Conservation (phyloP, 257 asterid species). For the Leonotis leonurus region DNA sequence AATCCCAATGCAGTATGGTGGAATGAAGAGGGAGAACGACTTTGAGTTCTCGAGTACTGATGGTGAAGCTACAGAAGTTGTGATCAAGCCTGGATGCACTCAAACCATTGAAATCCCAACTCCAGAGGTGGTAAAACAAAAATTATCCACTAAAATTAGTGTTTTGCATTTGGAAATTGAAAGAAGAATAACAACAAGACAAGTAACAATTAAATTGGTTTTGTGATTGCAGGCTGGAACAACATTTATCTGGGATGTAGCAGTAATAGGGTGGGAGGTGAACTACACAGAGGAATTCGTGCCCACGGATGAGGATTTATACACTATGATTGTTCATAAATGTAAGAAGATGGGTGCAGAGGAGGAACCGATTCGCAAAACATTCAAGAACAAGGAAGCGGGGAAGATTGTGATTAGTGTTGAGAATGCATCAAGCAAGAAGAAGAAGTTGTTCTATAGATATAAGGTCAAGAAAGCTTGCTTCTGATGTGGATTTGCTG, state of each 20-base stretch:
- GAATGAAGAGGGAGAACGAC: conserved; percentile 54
- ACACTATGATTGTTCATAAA: conserved; percentile 61
- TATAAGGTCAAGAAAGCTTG: conserved; percentile 51
- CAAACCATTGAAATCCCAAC: conserved; percentile 56
- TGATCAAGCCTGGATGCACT: conserved; percentile 59
- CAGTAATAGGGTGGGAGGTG: conserved; percentile 66
- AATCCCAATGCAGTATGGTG: conserved; percentile 68
- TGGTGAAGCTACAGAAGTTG: conserved; percentile 40
- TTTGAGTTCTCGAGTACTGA: conserved; percentile 43
- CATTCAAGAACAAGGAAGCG: conserved; percentile 60
- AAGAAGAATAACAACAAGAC: too few relatives aligned
- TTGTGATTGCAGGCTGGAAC: conserved; percentile 46
- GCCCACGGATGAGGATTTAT: conserved; percentile 52
- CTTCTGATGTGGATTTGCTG: conserved; percentile 25
- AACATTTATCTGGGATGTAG: conserved; percentile 60
- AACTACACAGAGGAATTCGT: conserved; percentile 66
- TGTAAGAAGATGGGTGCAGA: conserved; percentile 46
- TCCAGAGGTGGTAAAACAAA: conserved; percentile 79
- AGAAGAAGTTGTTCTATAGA: conserved; percentile 58
- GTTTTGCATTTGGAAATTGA: too few relatives aligned
- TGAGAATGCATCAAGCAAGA: conserved; percentile 55
- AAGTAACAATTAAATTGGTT: too few relatives aligned
- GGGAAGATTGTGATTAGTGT: conserved; percentile 60
- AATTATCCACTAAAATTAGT: too few relatives aligned
- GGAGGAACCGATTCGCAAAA: conserved; percentile 43